phyloP scores from a whole-genome alignment of 257 asterid genomes.

The Lithospermum erythrorhizon region DNA sequence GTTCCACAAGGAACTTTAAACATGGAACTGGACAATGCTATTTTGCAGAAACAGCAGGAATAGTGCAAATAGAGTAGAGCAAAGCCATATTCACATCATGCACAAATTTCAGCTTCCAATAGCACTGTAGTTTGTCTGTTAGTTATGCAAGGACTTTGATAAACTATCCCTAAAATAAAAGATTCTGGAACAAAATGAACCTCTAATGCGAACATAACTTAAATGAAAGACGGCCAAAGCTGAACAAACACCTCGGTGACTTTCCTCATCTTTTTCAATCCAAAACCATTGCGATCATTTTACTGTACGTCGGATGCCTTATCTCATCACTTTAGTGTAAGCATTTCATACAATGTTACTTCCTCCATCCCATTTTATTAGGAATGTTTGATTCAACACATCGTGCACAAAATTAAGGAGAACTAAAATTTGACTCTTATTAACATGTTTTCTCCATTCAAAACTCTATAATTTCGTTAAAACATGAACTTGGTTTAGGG shows the following conservation, averaged over 20 bases:
- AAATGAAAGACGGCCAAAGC: not conserved
- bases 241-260: not conserved
- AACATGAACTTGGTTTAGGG: not conserved
- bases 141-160: not conserved
- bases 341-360: no score
- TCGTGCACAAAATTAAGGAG: no score
- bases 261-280: no score
- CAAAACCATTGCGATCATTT: no score
- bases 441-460: not conserved
- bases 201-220: not conserved
- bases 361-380: not conserved
- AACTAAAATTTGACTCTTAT: no score
- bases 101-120: not conserved
- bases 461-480: not conserved
- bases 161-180: not conserved
- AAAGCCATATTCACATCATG: no score
- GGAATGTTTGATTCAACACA: not conserved
- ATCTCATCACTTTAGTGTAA: no score
- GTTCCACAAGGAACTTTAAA: not conserved
- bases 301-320: no score
- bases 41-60: no score
- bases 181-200: not conserved
- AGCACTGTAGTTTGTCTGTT: not conserved
- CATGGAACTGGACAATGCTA: not conserved
- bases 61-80: no score